phyloP scores from a whole-genome alignment of 768 basidiomycete species.

The Tylopilus vinaceipallidus region DNA sequence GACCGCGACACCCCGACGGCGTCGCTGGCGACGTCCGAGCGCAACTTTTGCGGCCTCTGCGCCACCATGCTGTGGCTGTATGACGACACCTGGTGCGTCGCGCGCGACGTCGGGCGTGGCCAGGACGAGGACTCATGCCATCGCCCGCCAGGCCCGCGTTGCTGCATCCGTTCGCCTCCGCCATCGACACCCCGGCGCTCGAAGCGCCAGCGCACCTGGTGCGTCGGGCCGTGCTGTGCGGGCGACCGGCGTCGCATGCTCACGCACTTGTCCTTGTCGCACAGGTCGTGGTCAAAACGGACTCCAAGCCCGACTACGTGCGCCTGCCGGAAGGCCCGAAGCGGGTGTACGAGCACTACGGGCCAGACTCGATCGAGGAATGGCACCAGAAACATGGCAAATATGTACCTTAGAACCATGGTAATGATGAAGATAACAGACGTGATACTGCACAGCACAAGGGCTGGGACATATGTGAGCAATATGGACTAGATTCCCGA shows the following conservation, averaged over 20 bases:
- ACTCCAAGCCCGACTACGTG: constrained; percentile 59
- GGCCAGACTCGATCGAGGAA: constrained; percentile 45
- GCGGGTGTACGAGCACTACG: constrained; percentile 44
- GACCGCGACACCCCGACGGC: constrained; percentile 53
- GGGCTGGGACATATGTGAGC: too few species aligned
- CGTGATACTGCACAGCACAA: too few species aligned
- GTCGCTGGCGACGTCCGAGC: constrained; percentile 48
- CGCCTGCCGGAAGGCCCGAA: constrained; percentile 61
- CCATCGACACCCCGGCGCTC: constrained; percentile 60
- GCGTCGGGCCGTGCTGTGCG: too few species aligned
- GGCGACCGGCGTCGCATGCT: too few species aligned
- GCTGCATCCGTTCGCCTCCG: constrained; percentile 67
- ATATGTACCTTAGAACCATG: constrained; percentile 32
- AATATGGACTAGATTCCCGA: too few species aligned
- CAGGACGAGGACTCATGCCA: too few species aligned
- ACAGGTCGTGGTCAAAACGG: constrained; percentile 44
- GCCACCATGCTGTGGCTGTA: constrained; percentile 69
- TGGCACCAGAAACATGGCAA: constrained; percentile 59
- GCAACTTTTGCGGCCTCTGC: constrained; percentile 63
- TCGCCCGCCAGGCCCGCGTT: constrained; percentile 51
- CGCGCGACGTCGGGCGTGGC: not conserved
- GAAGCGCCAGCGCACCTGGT: constrained; percentile 52
- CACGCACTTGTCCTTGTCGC: not conserved
- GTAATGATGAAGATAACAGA: too few species aligned
- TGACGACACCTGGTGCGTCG: constrained; percentile 48